A percentile compares a stretch with the other conserved stretches of the same genome.
Evolutionary conservation across 1,139 yeast species (phyloP).

Genomic region (Geotrichum australiense): DNA sequence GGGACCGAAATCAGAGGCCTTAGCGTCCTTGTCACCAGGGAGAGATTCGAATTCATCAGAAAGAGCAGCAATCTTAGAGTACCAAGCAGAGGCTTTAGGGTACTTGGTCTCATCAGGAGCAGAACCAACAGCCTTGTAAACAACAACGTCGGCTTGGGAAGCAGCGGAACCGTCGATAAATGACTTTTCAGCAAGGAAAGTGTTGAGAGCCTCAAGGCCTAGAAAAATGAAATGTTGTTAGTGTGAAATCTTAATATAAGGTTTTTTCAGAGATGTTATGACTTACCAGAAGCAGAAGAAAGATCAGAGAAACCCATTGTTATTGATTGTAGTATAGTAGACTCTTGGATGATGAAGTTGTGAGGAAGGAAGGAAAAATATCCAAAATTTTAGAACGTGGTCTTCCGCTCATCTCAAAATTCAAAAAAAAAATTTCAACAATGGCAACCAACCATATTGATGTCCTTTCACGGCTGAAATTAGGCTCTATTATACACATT

Average conservation of each 20-base stretch:
- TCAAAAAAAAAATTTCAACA: too few relatives aligned
- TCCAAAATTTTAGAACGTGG: background rate
- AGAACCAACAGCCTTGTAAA: conserved; percentile 83
- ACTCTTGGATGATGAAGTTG: background rate
- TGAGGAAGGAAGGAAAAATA: conserved; percentile 3
- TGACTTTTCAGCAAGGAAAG: conserved; percentile 83
- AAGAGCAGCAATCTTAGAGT: conserved; percentile 93
- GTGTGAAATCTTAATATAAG: background rate
- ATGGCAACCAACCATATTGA: too few relatives aligned
- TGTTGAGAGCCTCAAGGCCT: conserved; percentile 79
- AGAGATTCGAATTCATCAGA: conserved; percentile 64
- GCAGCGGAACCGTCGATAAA: conserved; percentile 91
- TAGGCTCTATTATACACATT: too few relatives aligned
- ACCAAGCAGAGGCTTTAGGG: conserved; percentile 98
- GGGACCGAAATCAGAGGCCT: conserved; percentile 34
- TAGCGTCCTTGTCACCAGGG: conserved; percentile 35
- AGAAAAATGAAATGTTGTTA: background rate
- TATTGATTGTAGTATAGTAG: conserved; percentile 2
- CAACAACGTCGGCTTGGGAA: conserved; percentile 93
- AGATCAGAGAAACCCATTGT: conserved; percentile 40
- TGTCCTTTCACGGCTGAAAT: too few relatives aligned
- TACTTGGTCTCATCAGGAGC: conserved; percentile 49
- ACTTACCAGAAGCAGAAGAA: conserved; percentile 38
- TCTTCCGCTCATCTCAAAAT: too few relatives aligned
- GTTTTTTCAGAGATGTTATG: background rate